Conservation (phyloP, 2,329 filamentous ascomycete species). For the Diplodia sapinea region DNA sequence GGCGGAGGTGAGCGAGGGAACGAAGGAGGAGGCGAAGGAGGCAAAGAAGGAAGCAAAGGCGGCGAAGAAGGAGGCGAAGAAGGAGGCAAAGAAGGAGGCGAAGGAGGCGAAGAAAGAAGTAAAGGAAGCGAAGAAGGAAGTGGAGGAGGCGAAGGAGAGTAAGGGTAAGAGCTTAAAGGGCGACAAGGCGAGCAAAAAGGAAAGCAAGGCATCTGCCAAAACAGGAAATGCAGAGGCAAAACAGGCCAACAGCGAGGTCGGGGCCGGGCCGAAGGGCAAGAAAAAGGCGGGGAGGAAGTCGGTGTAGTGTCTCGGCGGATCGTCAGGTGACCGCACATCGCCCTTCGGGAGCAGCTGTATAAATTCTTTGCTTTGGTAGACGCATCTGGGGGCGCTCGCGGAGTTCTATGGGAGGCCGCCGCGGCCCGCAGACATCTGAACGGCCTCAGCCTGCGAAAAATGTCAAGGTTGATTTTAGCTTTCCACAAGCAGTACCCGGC, state of each 20-base stretch:
- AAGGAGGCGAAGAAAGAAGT: slow-evolving; percentile 35
- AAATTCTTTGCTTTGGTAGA: slow-evolving; percentile 19
- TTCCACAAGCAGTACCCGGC: slow-evolving; percentile 28
- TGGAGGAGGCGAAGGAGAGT: slow-evolving; percentile 31
- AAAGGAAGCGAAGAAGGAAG: slow-evolving; percentile 33
- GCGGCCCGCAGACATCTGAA: slow-evolving; percentile 1
- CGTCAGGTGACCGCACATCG: slow-evolving; percentile 19
- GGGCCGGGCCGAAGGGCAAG: slow-evolving; percentile 38
- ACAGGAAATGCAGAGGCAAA: slow-evolving; percentile 37
- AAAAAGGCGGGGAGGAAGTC: slow-evolving; percentile 31
- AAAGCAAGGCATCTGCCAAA: slow-evolving; percentile 30
- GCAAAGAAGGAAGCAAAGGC: slow-evolving; percentile 32
- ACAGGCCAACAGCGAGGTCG: slow-evolving; percentile 33
- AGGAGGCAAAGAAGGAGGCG: slow-evolving; percentile 32
- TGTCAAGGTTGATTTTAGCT: slow-evolving; percentile 29
- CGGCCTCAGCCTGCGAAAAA: background rate
- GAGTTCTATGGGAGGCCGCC: slow-evolving; percentile 4
- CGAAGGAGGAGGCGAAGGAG: slow-evolving; percentile 36
- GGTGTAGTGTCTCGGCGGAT: slow-evolving; percentile 26
- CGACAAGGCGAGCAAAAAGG: slow-evolving; percentile 30
- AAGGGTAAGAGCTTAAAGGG: slow-evolving; percentile 36
- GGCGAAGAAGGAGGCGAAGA: slow-evolving; percentile 35
- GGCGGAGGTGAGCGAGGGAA: slow-evolving; percentile 31
- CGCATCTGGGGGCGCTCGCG: background rate
- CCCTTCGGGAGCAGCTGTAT: background rate